Evolutionary conservation across 805 yeast species (phyloP).

Genomic region (Lipomyces starkeyi): DNA sequence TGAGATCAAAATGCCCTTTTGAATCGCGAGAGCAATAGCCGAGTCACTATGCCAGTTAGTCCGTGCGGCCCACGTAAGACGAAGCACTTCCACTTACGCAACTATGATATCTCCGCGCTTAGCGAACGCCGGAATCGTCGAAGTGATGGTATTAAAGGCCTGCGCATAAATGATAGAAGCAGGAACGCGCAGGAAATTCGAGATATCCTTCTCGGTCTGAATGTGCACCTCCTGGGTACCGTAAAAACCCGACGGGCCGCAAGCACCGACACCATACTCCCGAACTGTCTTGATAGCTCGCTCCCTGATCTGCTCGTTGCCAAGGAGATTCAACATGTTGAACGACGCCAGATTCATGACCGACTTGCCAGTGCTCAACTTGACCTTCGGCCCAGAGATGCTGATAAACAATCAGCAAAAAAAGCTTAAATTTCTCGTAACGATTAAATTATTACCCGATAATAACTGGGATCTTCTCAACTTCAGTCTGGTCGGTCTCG

Average conservation of each 20-base stretch:
- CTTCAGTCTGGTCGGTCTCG: constrained; percentile 63
- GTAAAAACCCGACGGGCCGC: constrained; percentile 98
- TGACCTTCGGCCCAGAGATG: constrained; percentile 31
- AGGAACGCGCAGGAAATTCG: constrained; percentile 77
- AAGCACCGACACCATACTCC: constrained; percentile 91
- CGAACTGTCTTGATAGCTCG: constrained; percentile 65
- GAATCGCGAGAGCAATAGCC: constrained; percentile 74
- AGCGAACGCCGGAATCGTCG: constrained; percentile 90
- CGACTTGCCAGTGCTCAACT: constrained; percentile 33
- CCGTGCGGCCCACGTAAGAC: too few relatives aligned
- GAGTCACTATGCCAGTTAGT: constrained; percentile 54
- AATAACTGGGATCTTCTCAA: constrained; percentile 67
- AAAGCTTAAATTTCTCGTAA: background rate
- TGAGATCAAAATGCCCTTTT: constrained; percentile 85
- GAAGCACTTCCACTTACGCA: constrained; percentile 48
- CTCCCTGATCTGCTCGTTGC: constrained; percentile 53
- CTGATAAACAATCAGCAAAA: constrained; percentile 12
- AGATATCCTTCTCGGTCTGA: constrained; percentile 73
- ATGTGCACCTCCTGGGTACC: constrained; percentile 87
- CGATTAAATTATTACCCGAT: constrained; percentile 49
- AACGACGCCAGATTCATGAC: constrained; percentile 49
- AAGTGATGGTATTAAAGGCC: constrained; percentile 83
- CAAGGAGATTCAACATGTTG: constrained; percentile 72
- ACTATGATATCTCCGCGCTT: constrained; percentile 94
- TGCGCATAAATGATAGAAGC: constrained; percentile 88